Evolutionary conservation across 139 green algal genomes (phyloP).

Genomic region (Micractinium sp.): DNA sequence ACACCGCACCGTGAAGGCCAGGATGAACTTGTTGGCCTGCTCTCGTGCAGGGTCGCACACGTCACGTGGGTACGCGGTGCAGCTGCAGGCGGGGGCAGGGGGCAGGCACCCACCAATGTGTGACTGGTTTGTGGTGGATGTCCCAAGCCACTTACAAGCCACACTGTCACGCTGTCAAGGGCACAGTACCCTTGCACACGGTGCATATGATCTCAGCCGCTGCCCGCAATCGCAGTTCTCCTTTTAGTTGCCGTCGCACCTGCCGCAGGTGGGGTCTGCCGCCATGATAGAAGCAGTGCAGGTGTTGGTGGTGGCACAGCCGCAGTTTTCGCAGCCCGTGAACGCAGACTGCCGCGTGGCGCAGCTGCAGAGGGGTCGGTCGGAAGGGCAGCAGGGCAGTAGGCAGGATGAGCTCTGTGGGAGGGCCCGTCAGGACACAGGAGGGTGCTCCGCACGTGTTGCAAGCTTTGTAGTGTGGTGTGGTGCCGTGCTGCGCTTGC

Average conservation of each 20-base stretch:
- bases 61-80: slow-evolving; percentile 9
- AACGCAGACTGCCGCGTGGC: slow-evolving; percentile 14
- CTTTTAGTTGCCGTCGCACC: background rate
- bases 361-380: background rate
- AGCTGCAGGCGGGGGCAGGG: background rate
- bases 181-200: too few species aligned
- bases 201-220: background rate
- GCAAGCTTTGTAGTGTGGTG: too few species aligned
- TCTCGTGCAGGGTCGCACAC: slow-evolving; percentile 17
- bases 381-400: background rate
- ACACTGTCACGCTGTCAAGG: background rate
- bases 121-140: background rate
- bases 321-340: slow-evolving; percentile 16
- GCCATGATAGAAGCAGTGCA: background rate
- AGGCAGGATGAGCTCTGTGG: background rate
- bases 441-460: too few species aligned
- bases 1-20: slow-evolving; percentile 31
- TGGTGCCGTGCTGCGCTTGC: too few species aligned
- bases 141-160: background rate
- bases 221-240: background rate
- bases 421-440: too few species aligned
- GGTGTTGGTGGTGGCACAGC: slow-evolving; percentile 24
- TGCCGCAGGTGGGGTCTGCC: background rate
- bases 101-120: background rate
- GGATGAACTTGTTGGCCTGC: background rate